Percentiles rank a stretch among this genome's conserved stretches.
phyloP scores from a whole-genome alignment of 2,329 filamentous ascomycete species.

The Colletotrichum falcatum region DNA sequence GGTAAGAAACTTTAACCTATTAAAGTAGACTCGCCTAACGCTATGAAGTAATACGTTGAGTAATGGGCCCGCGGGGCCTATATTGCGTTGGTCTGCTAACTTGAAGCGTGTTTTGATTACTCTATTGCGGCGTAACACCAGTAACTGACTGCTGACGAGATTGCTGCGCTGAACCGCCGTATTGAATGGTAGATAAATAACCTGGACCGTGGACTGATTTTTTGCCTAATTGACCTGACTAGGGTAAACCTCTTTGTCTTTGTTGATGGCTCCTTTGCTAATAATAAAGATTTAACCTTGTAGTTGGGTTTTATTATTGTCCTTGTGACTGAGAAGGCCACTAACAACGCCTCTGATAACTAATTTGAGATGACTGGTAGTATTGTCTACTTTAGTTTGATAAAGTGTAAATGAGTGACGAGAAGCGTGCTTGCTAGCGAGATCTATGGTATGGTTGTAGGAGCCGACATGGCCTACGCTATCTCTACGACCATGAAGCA shows the following conservation, averaged over 20 bases:
- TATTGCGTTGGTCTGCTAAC: background rate
- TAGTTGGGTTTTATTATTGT: background rate
- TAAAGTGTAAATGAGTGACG: background rate
- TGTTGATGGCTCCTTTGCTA: background rate
- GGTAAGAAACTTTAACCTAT: background rate
- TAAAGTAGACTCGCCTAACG: accelerated
- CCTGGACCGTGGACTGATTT: accelerated
- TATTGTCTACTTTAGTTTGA: background rate
- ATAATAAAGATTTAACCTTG: background rate
- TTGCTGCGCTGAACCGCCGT: background rate
- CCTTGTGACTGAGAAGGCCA: background rate
- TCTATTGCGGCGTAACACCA: background rate
- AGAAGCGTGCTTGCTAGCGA: background rate
- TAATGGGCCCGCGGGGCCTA: background rate
- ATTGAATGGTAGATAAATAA: background rate
- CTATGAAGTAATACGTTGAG: background rate
- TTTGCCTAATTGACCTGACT: background rate
- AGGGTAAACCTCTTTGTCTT: background rate
- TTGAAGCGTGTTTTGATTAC: background rate
- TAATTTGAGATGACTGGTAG: background rate
- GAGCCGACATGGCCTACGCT: background rate
- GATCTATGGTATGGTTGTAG: background rate
- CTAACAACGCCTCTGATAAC: background rate
- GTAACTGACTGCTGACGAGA: accelerated
- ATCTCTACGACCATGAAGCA: background rate